phyloP scores from a whole-genome alignment of 257 asterid genomes.

The Lantana camara region DNA sequence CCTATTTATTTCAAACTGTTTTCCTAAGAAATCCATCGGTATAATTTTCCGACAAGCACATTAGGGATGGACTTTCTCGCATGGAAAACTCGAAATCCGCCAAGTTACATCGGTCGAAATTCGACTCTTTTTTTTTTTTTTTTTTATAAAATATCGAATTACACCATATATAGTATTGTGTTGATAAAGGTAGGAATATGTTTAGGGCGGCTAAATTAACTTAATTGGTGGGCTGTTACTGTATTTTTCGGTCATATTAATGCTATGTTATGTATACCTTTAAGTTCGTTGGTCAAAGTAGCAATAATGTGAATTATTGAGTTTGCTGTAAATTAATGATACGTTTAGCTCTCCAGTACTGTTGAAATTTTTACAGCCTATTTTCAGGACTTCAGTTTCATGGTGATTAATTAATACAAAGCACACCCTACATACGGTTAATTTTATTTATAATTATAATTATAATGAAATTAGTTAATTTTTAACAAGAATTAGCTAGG shows the following conservation, averaged over 20 bases:
- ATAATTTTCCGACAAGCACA: too few relatives aligned
- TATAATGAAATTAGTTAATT: background rate
- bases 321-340: constrained; percentile 19
- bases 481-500: background rate
- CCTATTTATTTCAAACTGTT: too few relatives aligned
- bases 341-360: constrained; percentile 1
- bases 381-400: background rate
- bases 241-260: constrained; percentile 10
- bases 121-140: too few relatives aligned
- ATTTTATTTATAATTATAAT: too few relatives aligned
- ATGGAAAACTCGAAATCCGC: too few relatives aligned
- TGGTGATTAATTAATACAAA: background rate
- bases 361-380: constrained; percentile 13
- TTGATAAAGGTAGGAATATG: too few relatives aligned
- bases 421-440: background rate
- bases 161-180: too few relatives aligned
- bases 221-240: background rate
- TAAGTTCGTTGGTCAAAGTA: constrained; percentile 10
- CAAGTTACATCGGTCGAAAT: too few relatives aligned
- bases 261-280: constrained; percentile 16
- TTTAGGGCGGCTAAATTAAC: background rate
- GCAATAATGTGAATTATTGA: constrained; percentile 28
- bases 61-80: too few relatives aligned
- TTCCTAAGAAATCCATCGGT: too few relatives aligned
- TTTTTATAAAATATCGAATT: too few relatives aligned